Evolutionary conservation across 2,329 filamentous ascomycete species (phyloP).

Genomic region (Aspergillus sp.): DNA sequence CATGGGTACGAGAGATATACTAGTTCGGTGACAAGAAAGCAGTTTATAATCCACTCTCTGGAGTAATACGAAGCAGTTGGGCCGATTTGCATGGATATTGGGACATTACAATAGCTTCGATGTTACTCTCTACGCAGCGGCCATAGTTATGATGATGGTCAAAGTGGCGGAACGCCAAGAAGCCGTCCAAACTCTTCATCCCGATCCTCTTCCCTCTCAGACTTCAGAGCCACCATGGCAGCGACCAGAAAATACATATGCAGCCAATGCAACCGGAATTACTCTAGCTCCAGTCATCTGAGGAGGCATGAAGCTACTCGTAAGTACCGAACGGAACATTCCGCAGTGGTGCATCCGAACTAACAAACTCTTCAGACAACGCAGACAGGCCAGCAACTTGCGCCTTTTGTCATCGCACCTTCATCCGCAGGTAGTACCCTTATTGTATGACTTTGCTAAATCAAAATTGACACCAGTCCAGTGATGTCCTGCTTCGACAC

Average conservation of each 20-base stretch:
- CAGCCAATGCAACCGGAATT: not conserved
- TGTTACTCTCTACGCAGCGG: no score
- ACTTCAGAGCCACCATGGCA: not conserved
- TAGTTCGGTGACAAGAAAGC: not conserved
- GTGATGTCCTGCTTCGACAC: constrained; percentile 2
- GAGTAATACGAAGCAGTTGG: no score
- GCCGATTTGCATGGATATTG: no score
- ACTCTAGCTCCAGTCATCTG: constrained; percentile 1
- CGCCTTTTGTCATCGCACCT: not conserved
- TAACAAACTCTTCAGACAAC: not conserved
- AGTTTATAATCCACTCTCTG: no score
- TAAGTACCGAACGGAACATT: not conserved
- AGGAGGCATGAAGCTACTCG: not conserved
- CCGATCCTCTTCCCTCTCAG: not conserved
- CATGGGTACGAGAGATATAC: not conserved
- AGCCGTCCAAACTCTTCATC: no score
- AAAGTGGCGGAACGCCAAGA: no score
- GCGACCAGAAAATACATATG: not conserved
- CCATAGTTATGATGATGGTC: no score
- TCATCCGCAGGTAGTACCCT: not conserved
- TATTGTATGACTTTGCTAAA: no score
- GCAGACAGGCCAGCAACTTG: not conserved
- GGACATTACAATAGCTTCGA: no score
- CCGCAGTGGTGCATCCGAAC: not conserved
- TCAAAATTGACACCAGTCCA: not conserved